phyloP scores from a whole-genome alignment of 2,329 filamentous ascomycete genomes.

The Biscogniauxia mediterranea region DNA sequence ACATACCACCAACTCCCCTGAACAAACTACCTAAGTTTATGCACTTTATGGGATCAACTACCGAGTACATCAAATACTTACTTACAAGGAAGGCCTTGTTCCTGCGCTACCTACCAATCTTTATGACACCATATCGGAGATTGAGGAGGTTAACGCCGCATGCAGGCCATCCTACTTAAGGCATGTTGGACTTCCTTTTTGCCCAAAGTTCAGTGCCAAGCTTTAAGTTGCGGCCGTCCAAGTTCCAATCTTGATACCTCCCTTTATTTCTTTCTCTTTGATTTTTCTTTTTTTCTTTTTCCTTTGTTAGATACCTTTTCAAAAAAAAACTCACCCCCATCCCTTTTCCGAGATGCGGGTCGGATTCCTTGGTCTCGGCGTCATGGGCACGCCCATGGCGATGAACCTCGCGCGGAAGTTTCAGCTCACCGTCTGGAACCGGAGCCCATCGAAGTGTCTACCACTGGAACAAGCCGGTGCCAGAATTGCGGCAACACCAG shows the following conservation, averaged over 20 bases:
- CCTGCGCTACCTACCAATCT: background rate
- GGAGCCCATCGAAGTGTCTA: conserved; percentile 27
- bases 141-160: background rate
- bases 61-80: too few relatives aligned
- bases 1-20: too few relatives aligned
- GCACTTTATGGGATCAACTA: too few relatives aligned
- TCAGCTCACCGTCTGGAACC: conserved; percentile 32
- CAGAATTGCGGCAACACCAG: conserved; percentile 23
- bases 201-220: background rate
- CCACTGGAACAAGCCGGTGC: conserved; percentile 22
- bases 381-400: conserved; percentile 36
- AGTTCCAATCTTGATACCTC: background rate
- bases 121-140: background rate
- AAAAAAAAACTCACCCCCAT: too few relatives aligned
- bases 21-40: too few relatives aligned
- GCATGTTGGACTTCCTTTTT: background rate
- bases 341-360: conserved; percentile 15
- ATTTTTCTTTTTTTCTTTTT: too few relatives aligned
- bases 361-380: conserved; percentile 33
- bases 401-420: conserved; percentile 30
- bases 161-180: background rate
- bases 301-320: too few relatives aligned
- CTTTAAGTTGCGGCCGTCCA: background rate
- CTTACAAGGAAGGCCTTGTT: background rate
- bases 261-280: background rate